These are phyloP conservation scores for Symbiodinium natans DNA, from an alignment of 73 alveolate species.

Conservation along the genomic window DNA sequence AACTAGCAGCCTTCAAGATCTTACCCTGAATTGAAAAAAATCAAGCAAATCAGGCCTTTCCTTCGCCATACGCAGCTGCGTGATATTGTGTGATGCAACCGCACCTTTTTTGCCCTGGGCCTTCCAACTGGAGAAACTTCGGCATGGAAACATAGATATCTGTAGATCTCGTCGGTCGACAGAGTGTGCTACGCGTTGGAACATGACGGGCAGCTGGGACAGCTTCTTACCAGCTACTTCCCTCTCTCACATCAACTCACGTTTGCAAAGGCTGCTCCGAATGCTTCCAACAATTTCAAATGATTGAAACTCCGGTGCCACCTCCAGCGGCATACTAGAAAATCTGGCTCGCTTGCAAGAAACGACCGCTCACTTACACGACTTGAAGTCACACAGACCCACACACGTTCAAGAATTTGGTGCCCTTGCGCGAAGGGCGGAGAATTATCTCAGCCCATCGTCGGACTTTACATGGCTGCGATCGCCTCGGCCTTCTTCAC, in stretches of 20 bases:
- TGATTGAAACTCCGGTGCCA: neutral
- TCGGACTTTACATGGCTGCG: slow-evolving; percentile 56
- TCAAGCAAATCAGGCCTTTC: too few species aligned
- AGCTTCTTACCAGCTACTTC: neutral
- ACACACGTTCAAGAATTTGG: neutral
- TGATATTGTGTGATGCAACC: too few species aligned
- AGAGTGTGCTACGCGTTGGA: neutral
- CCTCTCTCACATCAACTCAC: neutral
- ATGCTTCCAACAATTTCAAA: neutral
- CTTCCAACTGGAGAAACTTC: neutral
- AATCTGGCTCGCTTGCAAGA: neutral
- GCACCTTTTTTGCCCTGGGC: neutral
- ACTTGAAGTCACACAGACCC: too few species aligned
- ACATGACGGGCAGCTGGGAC: neutral
- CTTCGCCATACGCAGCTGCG: neutral
- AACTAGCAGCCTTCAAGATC: too few species aligned
- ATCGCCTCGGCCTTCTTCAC: slow-evolving; percentile 89
- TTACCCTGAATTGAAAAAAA: too few species aligned
- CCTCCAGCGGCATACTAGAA: neutral
- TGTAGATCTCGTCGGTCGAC: neutral
- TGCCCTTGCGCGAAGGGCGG: neutral
- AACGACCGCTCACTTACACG: too few species aligned
- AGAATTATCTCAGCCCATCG: neutral
- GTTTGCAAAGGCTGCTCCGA: too few species aligned
- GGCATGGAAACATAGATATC: neutral